Base-by-base conservation (phyloP, 352 stramenopile species). In the Pythium plurisporium region DNA sequence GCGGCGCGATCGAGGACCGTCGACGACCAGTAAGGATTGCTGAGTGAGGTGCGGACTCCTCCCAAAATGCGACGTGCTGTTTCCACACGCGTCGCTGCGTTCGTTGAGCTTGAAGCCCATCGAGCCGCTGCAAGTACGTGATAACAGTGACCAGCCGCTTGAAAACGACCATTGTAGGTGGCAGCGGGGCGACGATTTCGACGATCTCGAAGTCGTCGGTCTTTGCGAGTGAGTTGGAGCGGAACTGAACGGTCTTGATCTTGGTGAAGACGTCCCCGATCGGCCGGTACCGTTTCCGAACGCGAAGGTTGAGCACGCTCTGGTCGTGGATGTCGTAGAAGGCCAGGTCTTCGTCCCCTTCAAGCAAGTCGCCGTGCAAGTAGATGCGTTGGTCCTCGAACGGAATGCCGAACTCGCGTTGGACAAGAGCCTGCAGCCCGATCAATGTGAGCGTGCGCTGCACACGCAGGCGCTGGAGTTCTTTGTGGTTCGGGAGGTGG, bases 231-330 rank as follows among this genome's bases (percentile, higher is more conserved):
- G 54, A 10, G 6, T 44, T 38, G 12, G 47, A 22, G 1, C 15
- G 20, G 53, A 87, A 85, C 7, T 59, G 64, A 19, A 91, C 69
- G 1, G 74, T 80, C 22, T 78, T 78, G 57, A 89, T 79, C 17
- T 72, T 86, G 36, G 65, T 72, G 64, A 75, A 82, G 23, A 85
- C 63, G 51, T 86, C 76, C n/a, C 81, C 79, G 41, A 91, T 86
- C 23, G 69, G 60, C 10, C 81, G 76, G 50, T 75, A 86, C 6
- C 64, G 67, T 38, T 81, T 82, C 4, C 65, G 61, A 3, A 72
- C 60, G 33, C 63, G 64, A 25, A 91, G 59, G 9, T 75, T 70
- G 36, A 91, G 37, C 3, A 82, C 66, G 26, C 73, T 83, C 27
- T 69, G 65, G 34, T 85, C 67, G 37, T 82, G 63, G 41, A 91